Evolutionary conservation across 495 filamentous ascomycete species (phyloP).

Genomic region (Haplographium delicatum): DNA sequence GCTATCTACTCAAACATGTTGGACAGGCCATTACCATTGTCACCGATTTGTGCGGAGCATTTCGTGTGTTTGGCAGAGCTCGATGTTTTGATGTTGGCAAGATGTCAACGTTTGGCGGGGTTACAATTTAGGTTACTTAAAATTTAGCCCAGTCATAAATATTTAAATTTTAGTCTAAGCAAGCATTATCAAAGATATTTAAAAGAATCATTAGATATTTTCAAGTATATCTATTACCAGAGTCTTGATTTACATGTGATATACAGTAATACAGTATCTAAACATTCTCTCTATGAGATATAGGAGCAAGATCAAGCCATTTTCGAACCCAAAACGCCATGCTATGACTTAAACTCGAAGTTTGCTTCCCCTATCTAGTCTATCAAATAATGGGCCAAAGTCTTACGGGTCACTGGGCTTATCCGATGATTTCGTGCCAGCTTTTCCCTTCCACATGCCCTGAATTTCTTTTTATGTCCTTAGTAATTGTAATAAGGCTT

Average conservation of each 20-base stretch:
- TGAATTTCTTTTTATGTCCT: slow-evolving; percentile 30
- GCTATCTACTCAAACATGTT: neutral
- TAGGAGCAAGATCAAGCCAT: no score
- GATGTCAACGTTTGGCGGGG: slow-evolving; percentile 24
- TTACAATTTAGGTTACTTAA: neutral
- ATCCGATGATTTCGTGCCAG: slow-evolving; percentile 3
- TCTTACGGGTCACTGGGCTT: slow-evolving; percentile 1
- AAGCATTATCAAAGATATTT: neutral
- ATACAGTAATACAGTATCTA: neutral
- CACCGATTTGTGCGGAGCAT: slow-evolving; percentile 25
- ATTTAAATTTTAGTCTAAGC: neutral
- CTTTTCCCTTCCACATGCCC: slow-evolving; percentile 26
- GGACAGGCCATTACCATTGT: slow-evolving; percentile 34
- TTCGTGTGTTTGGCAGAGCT: neutral
- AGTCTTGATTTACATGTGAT: neutral
- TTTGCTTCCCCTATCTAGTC: neutral
- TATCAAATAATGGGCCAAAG: no score
- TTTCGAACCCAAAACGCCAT: slow-evolving; percentile 4
- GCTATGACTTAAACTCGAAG: slow-evolving; percentile 3
- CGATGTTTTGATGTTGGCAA: neutral
- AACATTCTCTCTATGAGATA: neutral
- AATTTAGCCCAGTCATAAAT: neutral
- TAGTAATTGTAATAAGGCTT: neutral
- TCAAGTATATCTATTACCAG: neutral
- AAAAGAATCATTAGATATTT: neutral